phyloP scores from a whole-genome alignment of 2,329 filamentous ascomycete species.

The Epichloe sibirici region DNA sequence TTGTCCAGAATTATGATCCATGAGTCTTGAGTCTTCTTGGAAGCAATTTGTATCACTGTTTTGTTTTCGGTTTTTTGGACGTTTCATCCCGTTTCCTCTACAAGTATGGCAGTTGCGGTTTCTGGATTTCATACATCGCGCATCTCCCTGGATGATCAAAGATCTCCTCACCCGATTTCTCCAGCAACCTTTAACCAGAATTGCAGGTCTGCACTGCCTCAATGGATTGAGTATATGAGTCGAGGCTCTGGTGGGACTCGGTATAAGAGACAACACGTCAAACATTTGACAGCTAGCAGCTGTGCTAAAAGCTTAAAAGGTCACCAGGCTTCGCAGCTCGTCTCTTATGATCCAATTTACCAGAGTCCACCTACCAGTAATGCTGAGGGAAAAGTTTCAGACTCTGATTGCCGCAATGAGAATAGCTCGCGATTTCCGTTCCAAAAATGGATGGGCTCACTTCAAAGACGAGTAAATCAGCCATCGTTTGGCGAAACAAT shows the following conservation, averaged over 20 bases:
- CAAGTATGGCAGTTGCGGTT: slow-evolving; percentile 23
- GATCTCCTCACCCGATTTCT: not conserved
- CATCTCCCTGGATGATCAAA: not conserved
- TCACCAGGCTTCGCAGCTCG: not conserved
- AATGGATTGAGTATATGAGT: not conserved
- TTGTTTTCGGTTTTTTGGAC: slow-evolving; percentile 24
- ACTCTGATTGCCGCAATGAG: not conserved
- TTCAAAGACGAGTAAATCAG: slow-evolving; percentile 45
- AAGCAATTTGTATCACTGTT: slow-evolving; percentile 19
- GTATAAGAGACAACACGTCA: not conserved
- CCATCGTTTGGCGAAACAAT: slow-evolving; percentile 12
- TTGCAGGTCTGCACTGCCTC: not conserved
- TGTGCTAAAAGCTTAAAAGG: not conserved
- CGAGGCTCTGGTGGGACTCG: not conserved
- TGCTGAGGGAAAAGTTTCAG: not conserved
- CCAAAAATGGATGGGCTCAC: slow-evolving; percentile 59
- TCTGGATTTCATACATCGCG: slow-evolving; percentile 11
- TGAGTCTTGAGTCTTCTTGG: slow-evolving; percentile 23
- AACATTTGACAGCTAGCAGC: slow-evolving; percentile 15
- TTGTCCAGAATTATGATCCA: slow-evolving; percentile 20
- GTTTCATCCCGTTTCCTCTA: slow-evolving; percentile 14
- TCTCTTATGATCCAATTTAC: not conserved
- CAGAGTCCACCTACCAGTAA: not conserved
- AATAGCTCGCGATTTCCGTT: slow-evolving; percentile 36
- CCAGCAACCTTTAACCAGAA: not conserved